Percentiles rank a stretch among this genome's conserved stretches.
These are phyloP conservation scores for Poronia punctata DNA, from an alignment of 495 filamentous ascomycete species.

Conservation along the genomic window DNA sequence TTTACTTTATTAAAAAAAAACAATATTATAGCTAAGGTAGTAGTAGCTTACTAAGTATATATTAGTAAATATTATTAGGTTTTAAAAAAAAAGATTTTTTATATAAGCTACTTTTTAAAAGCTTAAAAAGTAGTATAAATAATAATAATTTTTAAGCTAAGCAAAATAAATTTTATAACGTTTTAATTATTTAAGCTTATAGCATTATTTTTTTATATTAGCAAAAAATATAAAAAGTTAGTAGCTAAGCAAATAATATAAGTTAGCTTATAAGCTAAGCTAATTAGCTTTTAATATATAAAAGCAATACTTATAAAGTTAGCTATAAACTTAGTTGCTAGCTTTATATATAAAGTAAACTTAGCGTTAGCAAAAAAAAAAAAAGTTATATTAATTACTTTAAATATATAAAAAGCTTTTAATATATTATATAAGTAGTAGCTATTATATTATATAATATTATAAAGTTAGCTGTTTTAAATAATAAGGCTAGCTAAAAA, in stretches of 20 bases:
- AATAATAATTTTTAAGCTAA: neutral
- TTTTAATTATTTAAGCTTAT: neutral
- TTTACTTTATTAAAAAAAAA: neutral
- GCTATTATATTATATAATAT: neutral
- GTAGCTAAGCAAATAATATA: conserved; percentile 2
- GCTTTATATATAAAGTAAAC: neutral
- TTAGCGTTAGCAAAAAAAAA: neutral
- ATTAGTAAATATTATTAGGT: neutral
- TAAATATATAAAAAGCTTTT: conserved; percentile 1
- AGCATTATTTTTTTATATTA: neutral
- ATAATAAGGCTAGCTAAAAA: neutral
- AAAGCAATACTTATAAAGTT: neutral
- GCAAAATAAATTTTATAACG: neutral
- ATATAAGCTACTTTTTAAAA: neutral
- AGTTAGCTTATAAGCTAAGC: neutral
- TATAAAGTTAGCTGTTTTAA: neutral
- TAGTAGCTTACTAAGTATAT: neutral
- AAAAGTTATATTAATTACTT: conserved; percentile 1
- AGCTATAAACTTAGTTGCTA: neutral
- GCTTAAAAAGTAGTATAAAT: neutral
- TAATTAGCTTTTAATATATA: conserved; percentile 1
- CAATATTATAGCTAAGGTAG: neutral
- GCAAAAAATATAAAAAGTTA: conserved; percentile 1
- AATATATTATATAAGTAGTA: conserved; percentile 1
- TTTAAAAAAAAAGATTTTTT: neutral